Evolutionary conservation across 306 rosid genomes (phyloP), one percentile per base, ranked within the genome.

Genomic region (Citrullus amarus): DNA sequence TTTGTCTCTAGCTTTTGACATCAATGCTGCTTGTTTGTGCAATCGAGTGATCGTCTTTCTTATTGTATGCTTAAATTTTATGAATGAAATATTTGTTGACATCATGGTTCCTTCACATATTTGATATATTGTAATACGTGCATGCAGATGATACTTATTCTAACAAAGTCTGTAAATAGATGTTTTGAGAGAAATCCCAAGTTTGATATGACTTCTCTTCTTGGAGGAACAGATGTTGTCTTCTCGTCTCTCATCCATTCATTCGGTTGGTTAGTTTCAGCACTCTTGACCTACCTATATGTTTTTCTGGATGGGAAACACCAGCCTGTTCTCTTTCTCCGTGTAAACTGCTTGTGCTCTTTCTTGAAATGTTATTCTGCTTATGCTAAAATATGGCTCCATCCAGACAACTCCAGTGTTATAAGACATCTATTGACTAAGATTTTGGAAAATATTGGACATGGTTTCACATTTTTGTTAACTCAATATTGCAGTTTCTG

Each of bases 131-230:
- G 59, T 78, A 57, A 59, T 69, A 46, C 62, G 79, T 84, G 85
- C 66, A 71, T 91, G 96, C 97, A 93, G 98, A 87, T 93, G 94
- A 86, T 93, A 80, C 93, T 93, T 79, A 93, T 93, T 85, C 83
- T 93, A 79, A 93, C 98, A 46, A 92, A 93, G 91, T 89, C 98
- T 32, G 89, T 93, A 75, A 90, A 90, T 86, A 90, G 88, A 84
- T 92, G 94, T 86, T 93, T 93, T 85, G 98, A 92, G 93, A 93
- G 89, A 94, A 93, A 93, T 70, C 86, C 98, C n/a, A 93, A 92
- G 91, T 93, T 93, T 88, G 98, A 93, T 82, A 93, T 92, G 97
- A 88, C 98, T 76, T 88, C 97, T 80, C 87, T 93, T 88, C 97
- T 93, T 79, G 98, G 98, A 81, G 98, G 97, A 87, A 93, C 98